Conservation (phyloP, 192 early-diverging fungal species). For the Entomortierella lignicola region DNA sequence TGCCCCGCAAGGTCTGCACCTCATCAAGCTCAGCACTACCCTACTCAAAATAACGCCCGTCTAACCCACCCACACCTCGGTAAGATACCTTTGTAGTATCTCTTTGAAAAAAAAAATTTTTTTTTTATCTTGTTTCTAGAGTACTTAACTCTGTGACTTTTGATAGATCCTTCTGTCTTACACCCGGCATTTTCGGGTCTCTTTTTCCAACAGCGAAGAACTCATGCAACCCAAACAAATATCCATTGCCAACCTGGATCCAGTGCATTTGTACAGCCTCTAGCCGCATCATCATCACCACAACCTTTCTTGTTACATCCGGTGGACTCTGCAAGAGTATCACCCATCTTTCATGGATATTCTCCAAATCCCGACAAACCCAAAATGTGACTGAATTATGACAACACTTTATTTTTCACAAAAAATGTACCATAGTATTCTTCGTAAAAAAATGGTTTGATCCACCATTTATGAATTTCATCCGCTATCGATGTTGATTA, state of each 20-base stretch:
- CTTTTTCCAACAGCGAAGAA: slow-evolving; percentile 36
- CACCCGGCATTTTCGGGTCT: slow-evolving; percentile 48
- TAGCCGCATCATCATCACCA: neutral
- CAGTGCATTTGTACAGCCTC: neutral
- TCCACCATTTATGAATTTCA: too few relatives aligned
- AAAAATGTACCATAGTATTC: neutral
- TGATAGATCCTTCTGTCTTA: slow-evolving; percentile 28
- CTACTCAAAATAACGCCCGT: neutral
- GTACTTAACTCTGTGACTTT: neutral
- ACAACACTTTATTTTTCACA: neutral
- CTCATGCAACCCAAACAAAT: neutral
- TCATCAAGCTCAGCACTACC: slow-evolving; percentile 20
- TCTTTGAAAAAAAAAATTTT: too few relatives aligned
- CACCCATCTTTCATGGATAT: slow-evolving; percentile 41
- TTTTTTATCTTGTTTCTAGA: too few relatives aligned
- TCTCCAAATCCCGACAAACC: slow-evolving; percentile 21
- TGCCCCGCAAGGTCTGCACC: slow-evolving; percentile 33
- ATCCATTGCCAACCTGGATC: neutral
- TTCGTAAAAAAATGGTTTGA: too few relatives aligned
- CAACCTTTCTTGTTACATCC: neutral
- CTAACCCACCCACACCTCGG: slow-evolving; percentile 16
- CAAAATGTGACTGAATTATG: slow-evolving; percentile 27
- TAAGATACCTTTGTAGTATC: neutral
- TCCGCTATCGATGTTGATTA: too few relatives aligned
- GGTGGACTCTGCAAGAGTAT: slow-evolving; percentile 34